Conservation (phyloP, 805 yeast species). For the Zygosaccharomyces gambellarensis region DNA sequence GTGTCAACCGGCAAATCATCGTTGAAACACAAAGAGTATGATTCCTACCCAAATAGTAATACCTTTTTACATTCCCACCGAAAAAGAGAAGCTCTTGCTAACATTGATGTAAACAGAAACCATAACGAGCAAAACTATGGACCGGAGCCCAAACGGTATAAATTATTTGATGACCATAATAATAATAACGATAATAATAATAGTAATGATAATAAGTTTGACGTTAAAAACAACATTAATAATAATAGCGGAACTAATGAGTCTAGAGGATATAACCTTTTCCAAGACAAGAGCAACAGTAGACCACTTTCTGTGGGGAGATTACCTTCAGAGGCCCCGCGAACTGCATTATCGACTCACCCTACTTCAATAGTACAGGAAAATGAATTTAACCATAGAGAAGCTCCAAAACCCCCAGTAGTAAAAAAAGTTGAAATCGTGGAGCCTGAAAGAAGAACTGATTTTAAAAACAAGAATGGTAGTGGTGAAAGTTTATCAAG, state of each 20-base stretch:
- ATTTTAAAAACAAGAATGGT: constrained; percentile 1
- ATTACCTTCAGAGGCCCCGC: neutral
- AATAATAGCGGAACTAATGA: neutral
- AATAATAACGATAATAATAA: neutral
- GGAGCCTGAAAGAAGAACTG: constrained; percentile 5
- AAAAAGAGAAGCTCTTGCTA: constrained; percentile 30
- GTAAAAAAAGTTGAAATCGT: constrained; percentile 12
- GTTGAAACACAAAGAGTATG: constrained; percentile 8
- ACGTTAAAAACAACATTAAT: neutral
- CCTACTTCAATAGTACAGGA: neutral
- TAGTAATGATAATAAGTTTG: neutral
- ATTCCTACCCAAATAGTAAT: constrained; percentile 1
- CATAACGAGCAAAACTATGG: constrained; percentile 2
- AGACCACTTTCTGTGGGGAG: neutral
- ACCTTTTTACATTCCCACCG: constrained; percentile 8
- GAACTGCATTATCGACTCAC: neutral
- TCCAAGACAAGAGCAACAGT: neutral
- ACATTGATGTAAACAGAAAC: constrained; percentile 25
- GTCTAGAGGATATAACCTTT: too few relatives aligned
- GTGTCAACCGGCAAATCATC: constrained; percentile 2
- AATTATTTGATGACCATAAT: constrained; percentile 1
- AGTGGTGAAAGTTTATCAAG: constrained; percentile 4
- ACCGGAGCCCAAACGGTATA: constrained; percentile 11
- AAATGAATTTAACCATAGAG: constrained; percentile 7
- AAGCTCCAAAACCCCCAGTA: constrained; percentile 9